Evolutionary conservation across 441 rosid species (phyloP).

Genomic region (Euphorbia corollata): DNA sequence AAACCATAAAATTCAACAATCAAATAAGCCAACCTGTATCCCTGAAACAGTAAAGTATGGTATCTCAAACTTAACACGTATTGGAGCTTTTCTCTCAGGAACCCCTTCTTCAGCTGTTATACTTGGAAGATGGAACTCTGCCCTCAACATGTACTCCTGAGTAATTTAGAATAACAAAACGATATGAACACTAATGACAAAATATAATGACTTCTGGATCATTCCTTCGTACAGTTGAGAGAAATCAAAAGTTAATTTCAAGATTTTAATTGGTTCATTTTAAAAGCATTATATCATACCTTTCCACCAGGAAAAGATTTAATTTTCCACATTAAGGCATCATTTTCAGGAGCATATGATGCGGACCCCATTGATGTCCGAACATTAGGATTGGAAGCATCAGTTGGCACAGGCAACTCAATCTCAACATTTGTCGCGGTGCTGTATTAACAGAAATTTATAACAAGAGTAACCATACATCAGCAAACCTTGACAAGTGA

Average conservation of each 20-base stretch:
- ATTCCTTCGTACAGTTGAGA: background rate
- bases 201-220: constrained; percentile 6
- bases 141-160: constrained; percentile 73
- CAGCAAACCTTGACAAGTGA: constrained; percentile 1
- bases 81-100: constrained; percentile 93
- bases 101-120: constrained; percentile 84
- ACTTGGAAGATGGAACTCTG: constrained; percentile 92
- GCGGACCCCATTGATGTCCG: constrained; percentile 97
- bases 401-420: constrained; percentile 84
- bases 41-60: constrained; percentile 93
- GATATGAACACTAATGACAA: constrained; percentile 11
- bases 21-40: constrained; percentile 9
- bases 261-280: background rate
- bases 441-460: constrained; percentile 33
- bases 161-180: background rate
- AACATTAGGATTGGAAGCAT: constrained; percentile 82
- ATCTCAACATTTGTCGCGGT: constrained; percentile 97
- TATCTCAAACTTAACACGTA: constrained; percentile 95
- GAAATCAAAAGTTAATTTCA: constrained; percentile 1
- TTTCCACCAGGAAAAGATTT: constrained; percentile 95
- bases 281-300: constrained; percentile 30
- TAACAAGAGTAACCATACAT: constrained; percentile 13
- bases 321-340: constrained; percentile 92
- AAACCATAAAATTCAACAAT: constrained; percentile 12
- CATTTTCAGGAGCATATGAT: constrained; percentile 86